Percentiles rank a stretch among this genome's conserved stretches.
Conservation (phyloP, 202 grass and related monocot species). For the Brachypodium distachyon region DNA sequence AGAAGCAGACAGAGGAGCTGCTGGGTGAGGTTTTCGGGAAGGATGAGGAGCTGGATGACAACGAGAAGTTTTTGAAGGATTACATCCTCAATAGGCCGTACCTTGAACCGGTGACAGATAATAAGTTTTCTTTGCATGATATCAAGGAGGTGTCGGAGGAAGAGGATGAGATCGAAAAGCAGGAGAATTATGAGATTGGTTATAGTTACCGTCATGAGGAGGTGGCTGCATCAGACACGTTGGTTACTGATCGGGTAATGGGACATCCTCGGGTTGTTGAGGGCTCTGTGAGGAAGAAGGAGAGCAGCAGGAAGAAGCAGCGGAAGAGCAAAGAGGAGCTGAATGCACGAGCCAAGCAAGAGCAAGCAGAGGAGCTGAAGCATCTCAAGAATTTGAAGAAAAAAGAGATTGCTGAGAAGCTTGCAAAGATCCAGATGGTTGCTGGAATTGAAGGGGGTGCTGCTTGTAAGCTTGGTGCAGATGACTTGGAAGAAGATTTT, state of each 20-base stretch:
- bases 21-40: conserved; percentile 51
- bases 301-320: conserved; percentile 71
- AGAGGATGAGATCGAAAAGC: conserved; percentile 45
- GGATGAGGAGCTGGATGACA: conserved; percentile 59
- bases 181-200: conserved; percentile 46
- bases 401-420: conserved; percentile 88
- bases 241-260: conserved; percentile 52
- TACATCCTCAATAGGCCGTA: conserved; percentile 58
- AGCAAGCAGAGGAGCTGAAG: conserved; percentile 78
- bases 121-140: conserved; percentile 25
- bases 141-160: conserved; percentile 53
- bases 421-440: conserved; percentile 55
- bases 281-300: conserved; percentile 90
- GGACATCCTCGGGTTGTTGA: conserved; percentile 73
- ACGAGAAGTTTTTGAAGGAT: conserved; percentile 73
- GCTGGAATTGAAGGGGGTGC: conserved; percentile 50
- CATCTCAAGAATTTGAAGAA: conserved; percentile 95
- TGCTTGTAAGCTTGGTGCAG: conserved; percentile 49
- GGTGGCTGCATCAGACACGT: conserved; percentile 17
- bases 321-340: conserved; percentile 89
- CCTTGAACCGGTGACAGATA: conserved; percentile 22
- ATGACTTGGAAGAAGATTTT: conserved; percentile 85
- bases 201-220: conserved; percentile 77
- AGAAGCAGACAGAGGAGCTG: conserved; percentile 43
- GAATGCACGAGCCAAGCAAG: conserved; percentile 45